Percentiles rank a stretch among this genome's conserved stretches.
These are phyloP conservation scores for Boletus patriciae DNA, from an alignment of 768 basidiomycete species.

Conservation along the genomic window DNA sequence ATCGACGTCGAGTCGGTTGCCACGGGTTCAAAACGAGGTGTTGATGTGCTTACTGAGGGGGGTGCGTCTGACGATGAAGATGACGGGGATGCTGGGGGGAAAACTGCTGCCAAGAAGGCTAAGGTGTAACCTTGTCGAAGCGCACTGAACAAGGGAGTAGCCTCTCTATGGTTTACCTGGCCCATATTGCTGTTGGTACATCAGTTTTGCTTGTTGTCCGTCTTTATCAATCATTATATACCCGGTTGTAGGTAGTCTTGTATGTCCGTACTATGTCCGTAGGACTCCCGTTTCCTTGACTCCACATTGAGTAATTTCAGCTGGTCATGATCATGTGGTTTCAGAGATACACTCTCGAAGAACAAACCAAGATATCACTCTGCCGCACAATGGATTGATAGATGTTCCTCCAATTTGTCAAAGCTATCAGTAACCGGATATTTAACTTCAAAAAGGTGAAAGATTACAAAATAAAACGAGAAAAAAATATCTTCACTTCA, in stretches of 20 bases:
- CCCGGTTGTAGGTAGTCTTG: not conserved
- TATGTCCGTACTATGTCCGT: not conserved
- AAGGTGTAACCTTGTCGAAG: constrained; percentile 19
- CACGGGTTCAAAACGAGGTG: constrained; percentile 28
- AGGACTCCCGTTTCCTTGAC: not conserved
- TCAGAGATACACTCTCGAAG: not conserved
- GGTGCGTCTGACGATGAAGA: constrained; percentile 13
- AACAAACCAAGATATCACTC: not conserved
- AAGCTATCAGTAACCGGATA: not conserved
- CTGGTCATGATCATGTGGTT: too few species aligned
- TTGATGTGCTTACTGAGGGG: constrained; percentile 20
- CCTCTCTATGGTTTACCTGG: not conserved
- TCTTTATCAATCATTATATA: constrained; percentile 23
- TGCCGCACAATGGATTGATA: not conserved
- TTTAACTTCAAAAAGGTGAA: too few species aligned
- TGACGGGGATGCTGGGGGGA: not conserved
- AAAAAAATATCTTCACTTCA: not conserved
- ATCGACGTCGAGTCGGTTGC: constrained; percentile 10
- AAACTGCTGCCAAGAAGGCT: constrained; percentile 23
- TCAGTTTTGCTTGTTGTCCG: not conserved
- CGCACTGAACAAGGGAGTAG: not conserved
- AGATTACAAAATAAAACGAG: too few species aligned
- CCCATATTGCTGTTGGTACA: not conserved
- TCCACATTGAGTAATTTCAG: too few species aligned
- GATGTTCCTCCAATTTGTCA: not conserved